A percentile compares a stretch with the other conserved stretches of the same genome.
phyloP scores from a whole-genome alignment of 306 rosid species.

The Luffa acutangula region DNA sequence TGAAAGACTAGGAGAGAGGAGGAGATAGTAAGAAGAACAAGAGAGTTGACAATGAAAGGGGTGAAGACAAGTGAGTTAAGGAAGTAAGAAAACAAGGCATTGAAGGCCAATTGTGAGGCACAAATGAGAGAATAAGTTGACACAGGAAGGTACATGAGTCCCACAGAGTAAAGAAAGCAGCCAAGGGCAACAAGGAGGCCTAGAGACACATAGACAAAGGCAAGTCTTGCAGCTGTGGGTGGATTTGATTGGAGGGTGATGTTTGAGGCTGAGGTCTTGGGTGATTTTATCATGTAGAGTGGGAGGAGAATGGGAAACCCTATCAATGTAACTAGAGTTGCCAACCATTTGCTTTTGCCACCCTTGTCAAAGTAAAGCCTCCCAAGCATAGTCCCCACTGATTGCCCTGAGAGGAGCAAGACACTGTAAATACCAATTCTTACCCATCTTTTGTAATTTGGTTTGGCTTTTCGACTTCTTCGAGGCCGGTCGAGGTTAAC shows the following conservation, averaged over 20 bases:
- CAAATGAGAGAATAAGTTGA: constrained; percentile 39
- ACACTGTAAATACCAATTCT: constrained; percentile 2
- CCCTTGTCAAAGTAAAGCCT: constrained; percentile 34
- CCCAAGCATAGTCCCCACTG: constrained; percentile 29
- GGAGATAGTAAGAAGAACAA: constrained; percentile 44
- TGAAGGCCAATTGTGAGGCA: constrained; percentile 44
- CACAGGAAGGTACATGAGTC: constrained; percentile 40
- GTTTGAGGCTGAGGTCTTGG: not conserved
- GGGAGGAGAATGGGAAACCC: constrained; percentile 37
- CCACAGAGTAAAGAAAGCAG: constrained; percentile 25
- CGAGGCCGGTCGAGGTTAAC: not conserved
- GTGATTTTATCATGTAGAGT: constrained; percentile 9
- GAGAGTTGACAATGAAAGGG: constrained; percentile 33
- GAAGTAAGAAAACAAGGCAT: constrained; percentile 47
- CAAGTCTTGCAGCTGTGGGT: constrained; percentile 2
- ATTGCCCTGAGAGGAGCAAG: constrained; percentile 19
- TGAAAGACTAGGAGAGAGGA: constrained; percentile 32
- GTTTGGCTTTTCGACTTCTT: not conserved
- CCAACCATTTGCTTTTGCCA: constrained; percentile 41
- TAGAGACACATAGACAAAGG: constrained; percentile 18
- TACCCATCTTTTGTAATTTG: constrained; percentile 1
- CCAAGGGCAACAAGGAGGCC: constrained; percentile 24
- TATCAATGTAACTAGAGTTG: constrained; percentile 11
- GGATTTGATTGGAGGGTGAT: not conserved
- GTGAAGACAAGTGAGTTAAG: constrained; percentile 43